Conservation (phyloP, 352 stramenopile genomes). For the Phytopythium vexans region DNA sequence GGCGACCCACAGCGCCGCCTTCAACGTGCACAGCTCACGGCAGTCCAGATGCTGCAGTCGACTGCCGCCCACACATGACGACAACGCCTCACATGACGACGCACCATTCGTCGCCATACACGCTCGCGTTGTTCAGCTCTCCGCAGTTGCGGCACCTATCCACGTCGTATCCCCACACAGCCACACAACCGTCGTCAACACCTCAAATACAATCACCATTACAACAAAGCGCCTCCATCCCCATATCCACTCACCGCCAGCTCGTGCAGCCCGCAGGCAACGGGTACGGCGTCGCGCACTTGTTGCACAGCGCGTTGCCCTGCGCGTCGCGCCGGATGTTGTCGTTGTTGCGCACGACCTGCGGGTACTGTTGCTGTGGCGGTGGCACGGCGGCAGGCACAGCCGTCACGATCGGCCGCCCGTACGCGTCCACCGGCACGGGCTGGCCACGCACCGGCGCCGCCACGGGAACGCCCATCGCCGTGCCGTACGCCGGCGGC, state of each 20-base stretch:
- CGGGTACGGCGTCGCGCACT: constrained; percentile 66
- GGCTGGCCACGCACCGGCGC: constrained; percentile 21
- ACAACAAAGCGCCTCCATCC: not conserved
- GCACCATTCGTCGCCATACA: constrained; percentile 76
- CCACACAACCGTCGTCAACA: not conserved
- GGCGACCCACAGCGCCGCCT: no score
- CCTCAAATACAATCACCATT: not conserved
- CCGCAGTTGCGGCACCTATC: constrained; percentile 60
- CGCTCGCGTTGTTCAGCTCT: constrained; percentile 76
- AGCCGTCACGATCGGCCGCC: constrained; percentile 42
- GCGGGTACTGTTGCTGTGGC: constrained; percentile 14
- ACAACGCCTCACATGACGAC: constrained; percentile 29
- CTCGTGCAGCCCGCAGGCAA: constrained; percentile 64
- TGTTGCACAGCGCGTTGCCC: constrained; percentile 73
- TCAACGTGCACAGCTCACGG: no score
- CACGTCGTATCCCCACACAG: constrained; percentile 2
- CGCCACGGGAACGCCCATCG: constrained; percentile 21
- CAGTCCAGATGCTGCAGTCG: no score
- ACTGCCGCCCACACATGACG: no score
- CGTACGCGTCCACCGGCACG: constrained; percentile 41
- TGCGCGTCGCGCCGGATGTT: constrained; percentile 65
- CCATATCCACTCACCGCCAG: constrained; percentile 35
- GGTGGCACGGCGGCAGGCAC: constrained; percentile 16
- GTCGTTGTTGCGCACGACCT: constrained; percentile 56
- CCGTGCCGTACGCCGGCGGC: constrained; percentile 11